phyloP scores from a whole-genome alignment of 2,329 filamentous ascomycete species.

The Botryosphaeria dothidea region DNA sequence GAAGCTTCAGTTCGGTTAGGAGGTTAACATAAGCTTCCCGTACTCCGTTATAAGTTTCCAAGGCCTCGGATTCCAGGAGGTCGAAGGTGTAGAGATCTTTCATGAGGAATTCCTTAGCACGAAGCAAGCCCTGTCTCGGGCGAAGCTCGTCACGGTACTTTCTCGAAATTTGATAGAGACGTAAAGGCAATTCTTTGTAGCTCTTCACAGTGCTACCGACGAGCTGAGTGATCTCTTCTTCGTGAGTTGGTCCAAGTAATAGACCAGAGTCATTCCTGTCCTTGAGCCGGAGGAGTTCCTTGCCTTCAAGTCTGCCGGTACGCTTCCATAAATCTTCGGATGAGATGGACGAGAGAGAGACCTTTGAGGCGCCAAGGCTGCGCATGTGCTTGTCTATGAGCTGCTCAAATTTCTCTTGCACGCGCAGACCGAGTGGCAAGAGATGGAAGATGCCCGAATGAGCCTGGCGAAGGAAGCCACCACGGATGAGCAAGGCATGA shows the following conservation, averaged over 20 bases:
- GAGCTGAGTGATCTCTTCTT: conserved; percentile 90
- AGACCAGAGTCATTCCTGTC: conserved; percentile 76
- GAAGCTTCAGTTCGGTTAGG: conserved; percentile 80
- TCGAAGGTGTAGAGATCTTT: conserved; percentile 99
- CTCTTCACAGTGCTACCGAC: conserved; percentile 74
- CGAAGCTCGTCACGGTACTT: conserved; percentile 94
- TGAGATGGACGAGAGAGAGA: conserved; percentile 82
- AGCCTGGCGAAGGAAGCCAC: conserved; percentile 57
- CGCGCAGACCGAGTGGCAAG: conserved; percentile 79
- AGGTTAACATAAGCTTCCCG: conserved; percentile 72
- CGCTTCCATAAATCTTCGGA: conserved; percentile 80
- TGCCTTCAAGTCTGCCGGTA: conserved; percentile 78
- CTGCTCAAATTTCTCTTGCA: conserved; percentile 83
- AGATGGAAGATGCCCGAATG: conserved; percentile 92
- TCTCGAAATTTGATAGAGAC: conserved; percentile 87
- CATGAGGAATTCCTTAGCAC: conserved; percentile 92
- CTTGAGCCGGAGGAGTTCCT: conserved; percentile 80
- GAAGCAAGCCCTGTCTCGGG: conserved; percentile 82
- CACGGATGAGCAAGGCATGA: conserved; percentile 46
- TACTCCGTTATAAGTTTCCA: conserved; percentile 78
- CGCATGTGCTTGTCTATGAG: conserved; percentile 90
- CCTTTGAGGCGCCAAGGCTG: conserved; percentile 71
- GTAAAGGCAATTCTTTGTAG: conserved; percentile 81
- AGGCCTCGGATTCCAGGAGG: conserved; percentile 62
- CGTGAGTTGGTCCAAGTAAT: conserved; percentile 87